These are phyloP conservation scores for Ramaria sp. DNA, from an alignment of 768 basidiomycete species.

Conservation along the genomic window DNA sequence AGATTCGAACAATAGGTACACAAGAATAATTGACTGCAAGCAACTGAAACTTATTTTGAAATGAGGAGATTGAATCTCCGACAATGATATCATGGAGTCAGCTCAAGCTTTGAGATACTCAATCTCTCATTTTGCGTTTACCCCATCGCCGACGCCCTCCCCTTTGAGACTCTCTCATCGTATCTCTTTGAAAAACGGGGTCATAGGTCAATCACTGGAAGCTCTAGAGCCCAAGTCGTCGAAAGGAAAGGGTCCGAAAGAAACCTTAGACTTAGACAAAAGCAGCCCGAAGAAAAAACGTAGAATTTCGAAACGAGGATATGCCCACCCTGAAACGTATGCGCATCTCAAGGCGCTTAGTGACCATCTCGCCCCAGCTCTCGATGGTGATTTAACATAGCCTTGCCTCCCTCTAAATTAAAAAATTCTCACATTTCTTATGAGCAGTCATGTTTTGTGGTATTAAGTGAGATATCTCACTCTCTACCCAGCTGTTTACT, in stretches of 20 bases:
- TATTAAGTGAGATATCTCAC: conserved; percentile 55
- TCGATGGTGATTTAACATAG: conserved; percentile 42
- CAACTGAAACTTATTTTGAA: too few species aligned
- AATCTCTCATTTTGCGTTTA: not conserved
- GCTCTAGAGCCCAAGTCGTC: not conserved
- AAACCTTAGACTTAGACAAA: not conserved
- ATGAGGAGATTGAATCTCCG: conserved; percentile 3
- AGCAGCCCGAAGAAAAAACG: not conserved
- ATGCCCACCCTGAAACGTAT: conserved; percentile 41
- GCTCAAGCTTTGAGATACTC: not conserved
- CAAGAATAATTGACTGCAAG: too few species aligned
- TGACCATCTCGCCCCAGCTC: conserved; percentile 39
- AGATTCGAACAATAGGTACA: too few species aligned
- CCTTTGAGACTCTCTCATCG: not conserved
- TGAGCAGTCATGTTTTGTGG: conserved; percentile 69
- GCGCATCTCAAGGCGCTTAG: conserved; percentile 38
- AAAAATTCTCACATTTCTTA: not conserved
- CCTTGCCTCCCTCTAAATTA: not conserved
- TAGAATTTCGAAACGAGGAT: conserved; percentile 27
- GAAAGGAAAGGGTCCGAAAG: not conserved
- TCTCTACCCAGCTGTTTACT: not conserved
- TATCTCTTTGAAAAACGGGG: not conserved
- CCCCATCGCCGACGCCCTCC: not conserved
- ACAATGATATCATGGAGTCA: not conserved
- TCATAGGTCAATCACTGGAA: not conserved